phyloP scores from a whole-genome alignment of 2,329 filamentous ascomycete species.

The Cladosporium phlei region DNA sequence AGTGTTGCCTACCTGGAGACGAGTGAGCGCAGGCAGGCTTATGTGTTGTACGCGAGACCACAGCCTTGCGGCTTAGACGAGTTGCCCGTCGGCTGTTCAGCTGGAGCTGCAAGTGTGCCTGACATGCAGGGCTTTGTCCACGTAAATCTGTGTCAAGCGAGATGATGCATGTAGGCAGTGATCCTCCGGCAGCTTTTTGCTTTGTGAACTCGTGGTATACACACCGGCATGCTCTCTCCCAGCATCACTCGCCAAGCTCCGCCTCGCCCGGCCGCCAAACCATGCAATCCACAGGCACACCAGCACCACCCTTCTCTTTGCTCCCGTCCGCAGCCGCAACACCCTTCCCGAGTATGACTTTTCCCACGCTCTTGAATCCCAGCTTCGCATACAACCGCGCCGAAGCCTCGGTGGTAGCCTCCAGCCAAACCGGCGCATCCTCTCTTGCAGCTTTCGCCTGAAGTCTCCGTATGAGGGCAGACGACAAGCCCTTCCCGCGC shows the following conservation, averaged over 20 bases:
- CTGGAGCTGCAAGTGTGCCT: background rate
- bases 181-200: no score
- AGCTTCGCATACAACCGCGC: constrained; percentile 20
- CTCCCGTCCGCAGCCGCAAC: constrained; percentile 18
- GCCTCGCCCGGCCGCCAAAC: constrained; percentile 20
- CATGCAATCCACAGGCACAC: constrained; percentile 24
- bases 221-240: no score
- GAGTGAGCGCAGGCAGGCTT: background rate
- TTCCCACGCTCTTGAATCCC: constrained; percentile 21
- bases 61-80: background rate
- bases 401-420: constrained; percentile 24
- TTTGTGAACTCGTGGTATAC: no score
- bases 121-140: background rate
- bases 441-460: constrained; percentile 16
- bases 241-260: background rate
- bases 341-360: constrained; percentile 20
- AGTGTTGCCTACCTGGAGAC: background rate
- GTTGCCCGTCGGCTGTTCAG: background rate
- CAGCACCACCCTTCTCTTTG: constrained; percentile 20
- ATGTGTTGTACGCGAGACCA: background rate
- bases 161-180: no score
- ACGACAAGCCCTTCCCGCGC: constrained; percentile 22
- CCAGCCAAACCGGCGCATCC: constrained; percentile 24
- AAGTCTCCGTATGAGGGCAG: constrained; percentile 15
- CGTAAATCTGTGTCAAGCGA: no score